Base-by-base conservation (phyloP, 2,329 filamentous ascomycete species). In the Dactylellina sp. region DNA sequence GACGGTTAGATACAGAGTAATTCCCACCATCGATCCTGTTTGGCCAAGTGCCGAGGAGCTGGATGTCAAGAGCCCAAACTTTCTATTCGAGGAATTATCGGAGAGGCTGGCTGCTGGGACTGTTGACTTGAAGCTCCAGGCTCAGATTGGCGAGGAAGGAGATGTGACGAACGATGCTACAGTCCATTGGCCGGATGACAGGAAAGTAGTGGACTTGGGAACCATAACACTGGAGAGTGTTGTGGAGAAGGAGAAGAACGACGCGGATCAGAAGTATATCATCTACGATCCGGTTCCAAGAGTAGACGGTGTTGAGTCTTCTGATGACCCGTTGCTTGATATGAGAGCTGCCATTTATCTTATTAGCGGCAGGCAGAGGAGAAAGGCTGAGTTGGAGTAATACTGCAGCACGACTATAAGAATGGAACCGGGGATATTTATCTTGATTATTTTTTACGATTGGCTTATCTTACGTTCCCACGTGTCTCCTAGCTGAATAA, bases 221-320 rank as follows among this genome's bases (percentile, higher is more conserved):
- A 82, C 77, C 0, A 77, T 88, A 6, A 82, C 77, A 65, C 63
- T 88, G 7, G 81, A 85, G 20, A 77, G 78, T 22, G 66, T 83
- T 7, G 78, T 82, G 24, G 78, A 80, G 20, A 80, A 82, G n/a
- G 80, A 82, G 39, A 81, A 83, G 60, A 82, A 80, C 53, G 78
- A 78, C 66, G 80, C 80, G 62, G 79, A 83, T 80, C 83, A 85
- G 80, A 84, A 86, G 80, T 80, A 81, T 32, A 80, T 85, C 42
- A 88, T 88, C 75, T 87, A 86, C 75, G 86, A 88, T 80, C 86
- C 86, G 0, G 82, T 87, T 55, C 86, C 86, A 3, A 81, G 86
- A 60, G 82, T 87, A 1, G 79, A 84, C 18, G 86, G 86, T 0
- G 80, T 88, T 20, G 85, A 86, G 77, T 75, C 82, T 2, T 84